Conservation (phyloP, 306 rosid species). For the Prunus davidiana region DNA sequence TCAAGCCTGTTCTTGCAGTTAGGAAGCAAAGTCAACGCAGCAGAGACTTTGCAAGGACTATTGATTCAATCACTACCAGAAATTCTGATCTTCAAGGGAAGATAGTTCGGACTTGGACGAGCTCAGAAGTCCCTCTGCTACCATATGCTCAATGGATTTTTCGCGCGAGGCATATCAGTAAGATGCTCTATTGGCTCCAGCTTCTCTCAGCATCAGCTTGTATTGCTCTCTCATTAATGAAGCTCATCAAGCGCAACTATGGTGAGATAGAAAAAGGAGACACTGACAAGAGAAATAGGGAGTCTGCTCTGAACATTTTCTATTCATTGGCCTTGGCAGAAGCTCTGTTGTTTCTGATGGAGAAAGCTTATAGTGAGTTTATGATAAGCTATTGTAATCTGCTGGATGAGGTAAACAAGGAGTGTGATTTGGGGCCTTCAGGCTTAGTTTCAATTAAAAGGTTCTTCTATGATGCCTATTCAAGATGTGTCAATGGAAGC, state of each 20-base stretch:
- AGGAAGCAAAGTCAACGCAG: conserved; percentile 20
- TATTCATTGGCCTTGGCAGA: conserved; percentile 83
- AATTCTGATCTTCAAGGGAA: conserved; percentile 36
- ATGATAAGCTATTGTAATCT: conserved; percentile 56
- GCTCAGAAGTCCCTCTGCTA: conserved; percentile 78
- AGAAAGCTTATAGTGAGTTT: conserved; percentile 89
- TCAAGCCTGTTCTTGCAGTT: conserved; percentile 36
- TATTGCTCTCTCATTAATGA: conserved; percentile 63
- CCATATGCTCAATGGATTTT: conserved; percentile 76
- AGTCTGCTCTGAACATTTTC: conserved; percentile 67
- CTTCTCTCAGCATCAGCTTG: conserved; percentile 84
- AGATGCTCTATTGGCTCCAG: conserved; percentile 90
- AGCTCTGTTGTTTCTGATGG: conserved; percentile 76
- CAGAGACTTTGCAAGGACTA: conserved; percentile 30
- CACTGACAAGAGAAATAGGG: conserved; percentile 70
- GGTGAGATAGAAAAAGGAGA: conserved; percentile 78
- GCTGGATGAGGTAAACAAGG: conserved; percentile 65
- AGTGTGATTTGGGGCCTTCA: conserved; percentile 65
- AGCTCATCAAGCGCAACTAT: conserved; percentile 59
- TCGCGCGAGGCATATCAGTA: conserved; percentile 64
- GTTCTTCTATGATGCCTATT: conserved; percentile 91
- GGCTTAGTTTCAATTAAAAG: conserved; percentile 67
- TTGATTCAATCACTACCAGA: conserved; percentile 11
- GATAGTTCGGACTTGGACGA: conserved; percentile 62
- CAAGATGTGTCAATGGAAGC: conserved; percentile 82